Evolutionary conservation across 148 eudicot species (phyloP).

Genomic region (Chenopodium formosanum): DNA sequence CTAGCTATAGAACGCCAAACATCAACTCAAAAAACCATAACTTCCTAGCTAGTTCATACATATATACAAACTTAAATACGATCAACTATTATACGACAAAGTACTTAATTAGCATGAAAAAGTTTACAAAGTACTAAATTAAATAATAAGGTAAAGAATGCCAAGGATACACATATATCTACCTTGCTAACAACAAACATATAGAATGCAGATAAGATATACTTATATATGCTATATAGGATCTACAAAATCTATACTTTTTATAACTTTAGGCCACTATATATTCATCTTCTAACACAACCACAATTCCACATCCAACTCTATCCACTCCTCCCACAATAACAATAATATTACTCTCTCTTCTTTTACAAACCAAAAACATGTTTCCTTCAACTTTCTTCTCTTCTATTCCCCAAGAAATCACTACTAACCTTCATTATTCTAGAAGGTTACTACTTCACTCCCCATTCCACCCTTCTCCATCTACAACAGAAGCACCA

Average conservation of each 20-base stretch:
- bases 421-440: constrained; percentile 20
- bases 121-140: too few relatives aligned
- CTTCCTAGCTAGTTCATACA: too few relatives aligned
- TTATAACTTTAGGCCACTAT: background rate
- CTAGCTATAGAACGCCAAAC: too few relatives aligned
- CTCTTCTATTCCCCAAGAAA: constrained; percentile 5
- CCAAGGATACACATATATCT: too few relatives aligned
- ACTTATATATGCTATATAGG: background rate
- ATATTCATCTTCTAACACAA: constrained; percentile 13
- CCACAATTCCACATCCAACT: constrained; percentile 8
- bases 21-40: too few relatives aligned
- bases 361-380: background rate
- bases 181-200: constrained; percentile 5
- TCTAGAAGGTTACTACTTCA: constrained; percentile 26
- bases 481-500: constrained; percentile 19
- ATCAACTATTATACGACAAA: too few relatives aligned
- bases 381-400: constrained; percentile 21
- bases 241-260: background rate
- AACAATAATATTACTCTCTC: background rate
- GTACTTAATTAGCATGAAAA: too few relatives aligned
- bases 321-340: constrained; percentile 14
- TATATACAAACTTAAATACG: too few relatives aligned
- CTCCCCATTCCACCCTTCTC: constrained; percentile 16
- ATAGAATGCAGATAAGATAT: background rate
- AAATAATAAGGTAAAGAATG: too few relatives aligned